Evolutionary conservation across 176 grass and related monocot species (phyloP), one percentile per base, ranked within the genome.

Genomic region (Pharus latifolius): DNA sequence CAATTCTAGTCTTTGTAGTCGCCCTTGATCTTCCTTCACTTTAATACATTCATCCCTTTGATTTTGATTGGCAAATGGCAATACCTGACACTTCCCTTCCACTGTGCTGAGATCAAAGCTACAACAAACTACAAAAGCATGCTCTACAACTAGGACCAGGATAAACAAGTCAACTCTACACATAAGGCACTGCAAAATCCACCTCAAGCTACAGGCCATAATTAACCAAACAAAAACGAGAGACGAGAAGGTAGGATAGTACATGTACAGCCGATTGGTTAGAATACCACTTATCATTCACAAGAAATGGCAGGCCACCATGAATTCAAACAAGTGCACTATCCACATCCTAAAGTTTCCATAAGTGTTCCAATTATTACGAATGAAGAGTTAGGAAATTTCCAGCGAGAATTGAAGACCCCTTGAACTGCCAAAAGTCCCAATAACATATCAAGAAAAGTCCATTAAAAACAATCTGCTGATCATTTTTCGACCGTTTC

Each of bases 231-330:
- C 23, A 75, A 55, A 60, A 80, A 69, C 2, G 2, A 33, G 61
- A 66, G 27, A 73, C 67, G 69, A 60, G 29, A 52, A 19, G 69
- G 44, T 51, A 67, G 25, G 15, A 20, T 43, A 73, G 61, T 32
- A 61, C 55, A 74, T 44, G 75, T 51, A 56, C 69, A 50, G 48
- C 30, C 10, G 28, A 73, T 73, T 63, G 31, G 59, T 64, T 80
- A 35, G 27, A 72, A 38, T 67, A 78, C 32, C 43, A 31, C 60
- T 44, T 64, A 84, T 41, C 67, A 66, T 60, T 73, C 49, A 51
- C 32, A 62, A 29, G 23, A 54, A 42, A 67, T 60, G 60, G 51
- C 60, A 74, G 5, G 45, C 25, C 54, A 54, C 61, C 61, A 61
- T 73, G 34, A 85, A 85, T 53, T 70, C 24, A 48, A 65, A 31